phyloP scores from a whole-genome alignment of 2,329 filamentous ascomycete species.

The Penicillium sp. region DNA sequence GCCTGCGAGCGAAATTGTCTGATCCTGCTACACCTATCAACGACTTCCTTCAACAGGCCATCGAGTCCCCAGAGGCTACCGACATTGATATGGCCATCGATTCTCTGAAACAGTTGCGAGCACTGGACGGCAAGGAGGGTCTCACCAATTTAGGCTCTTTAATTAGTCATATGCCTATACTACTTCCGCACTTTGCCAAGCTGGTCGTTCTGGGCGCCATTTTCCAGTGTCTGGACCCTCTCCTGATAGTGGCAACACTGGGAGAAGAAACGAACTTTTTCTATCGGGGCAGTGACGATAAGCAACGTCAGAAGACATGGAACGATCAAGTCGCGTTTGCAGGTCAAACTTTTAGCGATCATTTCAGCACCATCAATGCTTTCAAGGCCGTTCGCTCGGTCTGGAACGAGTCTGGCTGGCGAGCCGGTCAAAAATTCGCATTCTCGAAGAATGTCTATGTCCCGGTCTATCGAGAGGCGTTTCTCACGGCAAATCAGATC shows the following conservation, averaged over 20 bases:
- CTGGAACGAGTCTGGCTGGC: slow-evolving; percentile 38
- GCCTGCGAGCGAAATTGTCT: slow-evolving; percentile 52
- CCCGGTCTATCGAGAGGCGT: slow-evolving; percentile 12
- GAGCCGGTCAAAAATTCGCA: slow-evolving; percentile 41
- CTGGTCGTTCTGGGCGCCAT: slow-evolving; percentile 59
- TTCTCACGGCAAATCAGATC: slow-evolving; percentile 12
- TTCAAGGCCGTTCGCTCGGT: slow-evolving; percentile 48
- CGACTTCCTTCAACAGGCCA: slow-evolving; percentile 50
- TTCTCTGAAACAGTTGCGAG: slow-evolving; percentile 44
- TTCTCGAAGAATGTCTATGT: slow-evolving; percentile 18
- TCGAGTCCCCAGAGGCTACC: slow-evolving; percentile 51
- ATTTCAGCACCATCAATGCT: slow-evolving; percentile 54
- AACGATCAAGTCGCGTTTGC: slow-evolving; percentile 40
- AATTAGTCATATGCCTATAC: slow-evolving; percentile 47
- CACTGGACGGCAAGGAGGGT: slow-evolving; percentile 51
- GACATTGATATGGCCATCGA: slow-evolving; percentile 48
- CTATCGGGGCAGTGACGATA: slow-evolving; percentile 38
- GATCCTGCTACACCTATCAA: slow-evolving; percentile 47
- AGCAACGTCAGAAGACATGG: slow-evolving; percentile 33
- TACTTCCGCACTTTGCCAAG: slow-evolving; percentile 56
- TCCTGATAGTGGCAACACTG: slow-evolving; percentile 53
- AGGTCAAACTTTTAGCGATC: slow-evolving; percentile 51
- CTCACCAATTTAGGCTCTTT: slow-evolving; percentile 56
- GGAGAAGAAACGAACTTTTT: slow-evolving; percentile 42
- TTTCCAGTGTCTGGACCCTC: slow-evolving; percentile 59